Percentiles rank a stretch among this genome's conserved stretches.
These are phyloP conservation scores for Collybia sordida DNA, from an alignment of 768 basidiomycete species.

Conservation along the genomic window DNA sequence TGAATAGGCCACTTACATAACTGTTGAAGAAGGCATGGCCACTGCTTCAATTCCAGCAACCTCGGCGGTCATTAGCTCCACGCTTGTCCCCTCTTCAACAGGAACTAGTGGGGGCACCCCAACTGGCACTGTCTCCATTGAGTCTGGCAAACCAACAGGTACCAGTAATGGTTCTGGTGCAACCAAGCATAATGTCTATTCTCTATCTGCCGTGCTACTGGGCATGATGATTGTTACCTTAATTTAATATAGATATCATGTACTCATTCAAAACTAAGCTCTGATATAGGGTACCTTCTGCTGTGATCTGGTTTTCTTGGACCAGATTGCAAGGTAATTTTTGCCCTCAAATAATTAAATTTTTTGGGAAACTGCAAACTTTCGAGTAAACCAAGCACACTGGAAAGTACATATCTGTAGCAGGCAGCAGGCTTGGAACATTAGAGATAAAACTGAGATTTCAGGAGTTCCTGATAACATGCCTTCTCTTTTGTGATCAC, in stretches of 20 bases:
- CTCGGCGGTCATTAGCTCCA: conserved; percentile 64
- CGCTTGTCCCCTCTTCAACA: conserved; percentile 32
- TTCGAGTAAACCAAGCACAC: too few species aligned
- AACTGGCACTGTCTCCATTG: conserved; percentile 10
- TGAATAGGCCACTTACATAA: conserved; percentile 64
- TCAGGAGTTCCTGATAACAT: too few species aligned
- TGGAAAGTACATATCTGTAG: too few species aligned
- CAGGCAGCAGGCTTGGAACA: too few species aligned
- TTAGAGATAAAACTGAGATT: too few species aligned
- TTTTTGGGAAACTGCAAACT: too few species aligned
- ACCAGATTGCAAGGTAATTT: too few species aligned
- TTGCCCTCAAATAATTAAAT: too few species aligned
- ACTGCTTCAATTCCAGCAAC: conserved; percentile 55
- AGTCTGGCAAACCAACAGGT: conserved; percentile 8
- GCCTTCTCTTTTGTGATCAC: too few species aligned
- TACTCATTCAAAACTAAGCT: conserved; percentile 3
- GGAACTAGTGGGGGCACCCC: conserved; percentile 12
- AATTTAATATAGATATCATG: background rate
- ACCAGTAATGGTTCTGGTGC: conserved; percentile 10
- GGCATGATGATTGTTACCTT: conserved; percentile 3
- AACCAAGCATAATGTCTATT: conserved; percentile 1
- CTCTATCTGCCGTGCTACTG: conserved; percentile 3
- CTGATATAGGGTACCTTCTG: too few species aligned
- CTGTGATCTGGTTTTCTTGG: too few species aligned
- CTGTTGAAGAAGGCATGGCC: conserved; percentile 67